Conservation (phyloP, 805 yeast genomes). For the Ogataea nitratoaversa region DNA sequence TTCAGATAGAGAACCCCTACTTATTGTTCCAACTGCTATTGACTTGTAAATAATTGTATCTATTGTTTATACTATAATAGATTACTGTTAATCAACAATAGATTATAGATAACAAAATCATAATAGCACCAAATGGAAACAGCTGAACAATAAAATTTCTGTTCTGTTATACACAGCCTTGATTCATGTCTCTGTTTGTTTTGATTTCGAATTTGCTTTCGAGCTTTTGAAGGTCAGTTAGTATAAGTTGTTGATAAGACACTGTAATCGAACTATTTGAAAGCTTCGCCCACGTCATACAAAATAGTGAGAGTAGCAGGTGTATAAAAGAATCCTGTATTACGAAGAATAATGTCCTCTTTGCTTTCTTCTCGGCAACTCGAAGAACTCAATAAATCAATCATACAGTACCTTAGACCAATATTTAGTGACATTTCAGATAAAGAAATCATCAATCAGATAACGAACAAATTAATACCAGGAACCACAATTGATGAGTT, state of each 20-base stretch:
- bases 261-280: too few relatives aligned
- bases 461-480: conserved; percentile 7
- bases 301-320: too few relatives aligned
- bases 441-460: neutral
- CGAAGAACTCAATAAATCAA: conserved; percentile 33
- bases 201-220: neutral
- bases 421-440: conserved; percentile 7
- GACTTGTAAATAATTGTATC: too few relatives aligned
- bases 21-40: conserved; percentile 20
- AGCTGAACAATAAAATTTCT: too few relatives aligned
- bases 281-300: too few relatives aligned
- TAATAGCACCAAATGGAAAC: too few relatives aligned
- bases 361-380: conserved; percentile 30
- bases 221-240: too few relatives aligned
- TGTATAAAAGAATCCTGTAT: too few relatives aligned
- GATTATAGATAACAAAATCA: too few relatives aligned
- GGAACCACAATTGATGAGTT: conserved; percentile 4
- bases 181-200: neutral
- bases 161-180: neutral
- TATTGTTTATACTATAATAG: too few relatives aligned
- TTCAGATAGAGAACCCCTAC: conserved; percentile 19
- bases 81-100: too few relatives aligned
- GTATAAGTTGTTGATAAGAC: too few relatives aligned
- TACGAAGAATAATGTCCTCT: neutral
- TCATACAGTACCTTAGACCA: conserved; percentile 30